phyloP scores from a whole-genome alignment of 192 early-diverging fungal genomes.

The Coemansia sp. region DNA sequence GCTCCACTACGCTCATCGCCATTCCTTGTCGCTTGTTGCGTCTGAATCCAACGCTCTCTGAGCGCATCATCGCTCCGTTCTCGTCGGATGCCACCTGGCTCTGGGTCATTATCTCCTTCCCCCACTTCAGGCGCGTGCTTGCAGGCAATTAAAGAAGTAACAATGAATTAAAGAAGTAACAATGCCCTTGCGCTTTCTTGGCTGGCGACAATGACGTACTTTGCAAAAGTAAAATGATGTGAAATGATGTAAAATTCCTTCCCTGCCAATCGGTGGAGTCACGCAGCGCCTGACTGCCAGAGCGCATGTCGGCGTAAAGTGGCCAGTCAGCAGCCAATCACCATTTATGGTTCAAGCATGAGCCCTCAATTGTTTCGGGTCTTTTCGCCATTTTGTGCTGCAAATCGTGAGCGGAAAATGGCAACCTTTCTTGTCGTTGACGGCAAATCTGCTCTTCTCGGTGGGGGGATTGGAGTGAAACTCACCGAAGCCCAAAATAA shows the following conservation, averaged over 20 bases:
- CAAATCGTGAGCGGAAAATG: background rate
- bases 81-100: background rate
- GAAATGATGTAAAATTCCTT: background rate
- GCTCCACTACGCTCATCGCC: conserved; percentile 43
- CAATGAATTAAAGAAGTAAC: background rate
- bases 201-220: background rate
- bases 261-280: background rate
- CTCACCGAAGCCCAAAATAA: background rate
- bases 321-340: conserved; percentile 10
- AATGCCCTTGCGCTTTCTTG: background rate
- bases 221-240: background rate
- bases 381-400: background rate
- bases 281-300: background rate
- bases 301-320: background rate
- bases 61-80: conserved; percentile 10
- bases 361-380: background rate
- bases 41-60: conserved; percentile 39
- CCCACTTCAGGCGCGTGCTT: no score
- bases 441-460: background rate
- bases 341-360: conserved; percentile 14
- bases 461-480: background rate
- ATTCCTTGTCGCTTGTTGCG: conserved; percentile 52
- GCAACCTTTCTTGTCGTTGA: background rate
- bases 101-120: background rate
- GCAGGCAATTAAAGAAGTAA: background rate